Conservation (phyloP, 805 yeast species). For the Ascoidea tarda region DNA sequence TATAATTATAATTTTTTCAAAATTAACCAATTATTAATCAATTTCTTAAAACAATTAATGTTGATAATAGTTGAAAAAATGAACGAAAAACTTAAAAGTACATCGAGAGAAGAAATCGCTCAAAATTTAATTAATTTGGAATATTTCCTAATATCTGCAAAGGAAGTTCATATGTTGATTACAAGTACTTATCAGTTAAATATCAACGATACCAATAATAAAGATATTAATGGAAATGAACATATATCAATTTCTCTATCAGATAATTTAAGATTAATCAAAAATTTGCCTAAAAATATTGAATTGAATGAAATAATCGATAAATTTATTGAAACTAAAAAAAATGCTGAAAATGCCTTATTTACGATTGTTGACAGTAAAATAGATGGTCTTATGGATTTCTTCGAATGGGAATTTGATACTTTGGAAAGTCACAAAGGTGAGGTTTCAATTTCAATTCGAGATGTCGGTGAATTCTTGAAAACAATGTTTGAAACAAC, state of each 20-base stretch:
- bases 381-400: constrained; percentile 65
- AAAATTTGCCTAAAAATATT: constrained; percentile 21
- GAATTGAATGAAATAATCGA: constrained; percentile 34
- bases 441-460: constrained; percentile 62
- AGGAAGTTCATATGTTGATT: constrained; percentile 37
- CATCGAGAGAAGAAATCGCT: constrained; percentile 79
- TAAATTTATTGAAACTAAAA: constrained; percentile 43
- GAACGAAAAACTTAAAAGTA: constrained; percentile 44
- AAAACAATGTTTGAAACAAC: constrained; percentile 79
- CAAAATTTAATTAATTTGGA: constrained; percentile 84
- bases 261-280: constrained; percentile 21
- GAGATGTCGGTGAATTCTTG: constrained; percentile 75
- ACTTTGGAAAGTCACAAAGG: constrained; percentile 27
- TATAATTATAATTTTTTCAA: constrained; percentile 47
- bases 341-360: constrained; percentile 64
- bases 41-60: constrained; percentile 55
- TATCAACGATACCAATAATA: constrained; percentile 14
- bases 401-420: constrained; percentile 79
- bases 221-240: constrained; percentile 15
- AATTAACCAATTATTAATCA: constrained; percentile 43
- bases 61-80: constrained; percentile 54
- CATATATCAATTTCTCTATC: constrained; percentile 13
- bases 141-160: constrained; percentile 65
- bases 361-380: constrained; percentile 74
- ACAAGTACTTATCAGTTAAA: constrained; percentile 18